Base-by-base conservation (phyloP, 345 rosid genomes). In the Adansonia digitata region DNA sequence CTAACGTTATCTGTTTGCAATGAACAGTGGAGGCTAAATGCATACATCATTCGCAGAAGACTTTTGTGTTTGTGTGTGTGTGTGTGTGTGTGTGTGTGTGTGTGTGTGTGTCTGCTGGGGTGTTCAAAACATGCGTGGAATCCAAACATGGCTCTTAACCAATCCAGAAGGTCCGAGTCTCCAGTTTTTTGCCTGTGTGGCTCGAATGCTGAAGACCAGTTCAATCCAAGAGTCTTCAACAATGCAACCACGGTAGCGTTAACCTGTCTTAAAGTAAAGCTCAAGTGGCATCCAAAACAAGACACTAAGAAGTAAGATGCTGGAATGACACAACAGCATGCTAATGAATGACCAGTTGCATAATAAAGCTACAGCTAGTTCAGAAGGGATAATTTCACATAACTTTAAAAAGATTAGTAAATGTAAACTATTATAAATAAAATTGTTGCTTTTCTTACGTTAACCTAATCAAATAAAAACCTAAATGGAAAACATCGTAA, bases 141-240 rank as follows among this genome's bases (percentile, higher is more conserved):
- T 60, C 99, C 98, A 76, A 91, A 95, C 97, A 93, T 90, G 46
- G 98, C 97, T 76, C 94, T 86, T 81, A 95, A 83, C 98, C 99
- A 95, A 80, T 95, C 99, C 40, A 95, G 91, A 82, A 95, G 88
- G 79, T 95, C 99, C 31, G 93, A 59, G 72, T 95, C 94, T 73
- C 97, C 94, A 15, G 91, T 76, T 86, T 90, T 93, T 78, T 89
- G 96, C 85, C 92, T 86, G 59, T 88, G 92, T 79, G 87, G 98
- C 80, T 91, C 97, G 81, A 90, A 89, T 74, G 89, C 81, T 22
- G 93, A 13, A 29, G 99, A 96, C 99, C 98, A 93, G 80, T 82
- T 89, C 84, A 95, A 79, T 75, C 98, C 96, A 34, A 91, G 94
- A 77, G 91, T 88, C 82, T 91, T 92, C 84, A n/a, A n/a, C n/a